Conservation (phyloP, 1,284 basidiomycete species). For the Entoloma clypeatum region DNA sequence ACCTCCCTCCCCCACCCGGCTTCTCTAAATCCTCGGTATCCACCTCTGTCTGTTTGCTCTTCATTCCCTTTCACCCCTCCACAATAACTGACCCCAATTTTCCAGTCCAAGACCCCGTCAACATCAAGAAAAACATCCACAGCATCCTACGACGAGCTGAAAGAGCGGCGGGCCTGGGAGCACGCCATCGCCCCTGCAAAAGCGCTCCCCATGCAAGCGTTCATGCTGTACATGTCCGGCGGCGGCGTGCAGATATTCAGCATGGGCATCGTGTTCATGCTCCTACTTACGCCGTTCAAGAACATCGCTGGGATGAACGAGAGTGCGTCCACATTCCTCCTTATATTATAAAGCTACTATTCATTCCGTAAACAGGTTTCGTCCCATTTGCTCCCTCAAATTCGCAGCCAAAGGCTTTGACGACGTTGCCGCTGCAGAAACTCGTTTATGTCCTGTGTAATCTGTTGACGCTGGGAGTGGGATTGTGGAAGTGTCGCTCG, state of each 20-base stretch:
- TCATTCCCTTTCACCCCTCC: not conserved
- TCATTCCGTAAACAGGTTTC: constrained; percentile 44
- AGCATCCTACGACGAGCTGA: constrained; percentile 61
- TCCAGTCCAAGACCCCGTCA: constrained; percentile 38
- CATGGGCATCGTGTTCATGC: constrained; percentile 90
- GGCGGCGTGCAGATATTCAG: constrained; percentile 91
- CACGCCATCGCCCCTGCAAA: constrained; percentile 82
- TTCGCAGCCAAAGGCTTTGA: constrained; percentile 46
- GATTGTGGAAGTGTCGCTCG: constrained; percentile 85
- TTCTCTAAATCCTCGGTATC: constrained; percentile 43
- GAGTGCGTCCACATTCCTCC: constrained; percentile 42
- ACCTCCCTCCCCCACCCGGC: constrained; percentile 59
- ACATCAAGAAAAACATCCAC: constrained; percentile 37
- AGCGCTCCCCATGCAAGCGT: constrained; percentile 88
- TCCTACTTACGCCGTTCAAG: constrained; percentile 78
- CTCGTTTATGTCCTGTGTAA: constrained; percentile 68
- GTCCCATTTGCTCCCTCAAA: constrained; percentile 58
- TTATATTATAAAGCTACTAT: not conserved
- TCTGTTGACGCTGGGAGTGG: constrained; percentile 70
- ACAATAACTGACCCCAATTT: not conserved
- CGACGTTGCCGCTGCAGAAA: constrained; percentile 63
- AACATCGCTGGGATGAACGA: constrained; percentile 73
- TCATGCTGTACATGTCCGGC: constrained; percentile 96
- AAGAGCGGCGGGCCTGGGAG: constrained; percentile 85
- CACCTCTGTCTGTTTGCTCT: constrained; percentile 25